Base-by-base conservation (phyloP, 2,329 filamentous ascomycete species). In the Xylaria sp. region DNA sequence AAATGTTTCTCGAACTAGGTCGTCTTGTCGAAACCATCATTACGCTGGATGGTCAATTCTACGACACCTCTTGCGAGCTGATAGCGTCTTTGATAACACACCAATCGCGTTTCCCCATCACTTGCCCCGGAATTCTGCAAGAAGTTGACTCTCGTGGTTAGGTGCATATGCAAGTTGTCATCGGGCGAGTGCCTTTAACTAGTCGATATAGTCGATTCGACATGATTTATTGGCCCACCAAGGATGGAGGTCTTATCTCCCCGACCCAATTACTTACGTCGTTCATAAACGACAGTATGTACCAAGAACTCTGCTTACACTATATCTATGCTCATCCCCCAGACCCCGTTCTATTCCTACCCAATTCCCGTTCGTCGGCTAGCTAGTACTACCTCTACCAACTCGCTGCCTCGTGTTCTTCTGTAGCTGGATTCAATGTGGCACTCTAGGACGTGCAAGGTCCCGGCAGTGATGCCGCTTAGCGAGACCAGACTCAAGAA, bases 401-500 rank as follows among this genome's bases (percentile, higher is more conserved):
- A 49, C 36, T 40, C 10, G 44, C 31, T 6, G 11, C 46, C 17
- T 33, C 36, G 13, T 44, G 20, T 59, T 6, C 31, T 51, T 51
- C 36, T 48, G 15, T 23, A 44, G 44, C 28, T 44, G 20, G 42
- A n/a, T 38, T 54, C 15, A 33, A 59, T 60, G 57, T 53, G 48
- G 44, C 65, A 42, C 38, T 66, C 64, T 67, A 63, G 68, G 69
- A 70, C 59, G 67, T 58, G 68, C 69, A 72, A 63, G 61, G 66
- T 61, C 33, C 65, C 64, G 68, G 61, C 54, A 59, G 53, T 58
- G 51, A 69, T 71, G 67, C 69, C 61, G 69, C 69, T 56, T 65
- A 64, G 70, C 68, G 65, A 72, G 68, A 72, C 65, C 67, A 59
- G 33, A 62, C 48, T 57, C 28, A 49, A 26, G 59, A 57, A 26